phyloP scores from a whole-genome alignment of 1,139 yeast genomes.

The Blastobotrys buckinghamii region DNA sequence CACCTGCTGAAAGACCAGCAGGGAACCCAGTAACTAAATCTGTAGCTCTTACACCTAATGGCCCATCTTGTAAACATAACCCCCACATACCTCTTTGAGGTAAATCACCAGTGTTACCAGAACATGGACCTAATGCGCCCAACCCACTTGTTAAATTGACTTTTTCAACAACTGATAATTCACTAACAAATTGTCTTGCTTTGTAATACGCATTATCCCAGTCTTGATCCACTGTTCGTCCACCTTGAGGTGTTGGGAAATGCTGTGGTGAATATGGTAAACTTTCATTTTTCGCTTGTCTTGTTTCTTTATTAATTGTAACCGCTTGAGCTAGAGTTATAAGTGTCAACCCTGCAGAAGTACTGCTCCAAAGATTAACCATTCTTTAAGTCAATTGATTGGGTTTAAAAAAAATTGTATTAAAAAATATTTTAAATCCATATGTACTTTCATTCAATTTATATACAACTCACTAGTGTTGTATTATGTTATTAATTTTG shows the following conservation, averaged over 20 bases:
- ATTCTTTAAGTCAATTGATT: too few relatives aligned
- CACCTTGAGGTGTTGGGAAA: slow-evolving; percentile 8
- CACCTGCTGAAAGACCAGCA: slow-evolving; percentile 52
- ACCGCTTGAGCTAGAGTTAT: too few relatives aligned
- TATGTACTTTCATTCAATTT: too few relatives aligned
- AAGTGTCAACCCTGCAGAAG: too few relatives aligned
- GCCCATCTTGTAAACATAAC: slow-evolving; percentile 61
- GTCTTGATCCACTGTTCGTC: not conserved
- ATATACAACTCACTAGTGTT: too few relatives aligned
- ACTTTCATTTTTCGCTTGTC: too few relatives aligned
- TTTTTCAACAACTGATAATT: slow-evolving; percentile 53
- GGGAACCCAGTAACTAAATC: slow-evolving; percentile 56
- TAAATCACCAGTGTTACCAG: slow-evolving; percentile 57
- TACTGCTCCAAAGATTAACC: too few relatives aligned
- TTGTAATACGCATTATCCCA: slow-evolving; percentile 55
- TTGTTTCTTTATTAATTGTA: too few relatives aligned
- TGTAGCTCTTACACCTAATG: slow-evolving; percentile 54
- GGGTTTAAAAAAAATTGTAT: too few relatives aligned
- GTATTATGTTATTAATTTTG: too few relatives aligned
- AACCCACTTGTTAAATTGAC: slow-evolving; percentile 60
- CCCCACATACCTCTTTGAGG: slow-evolving; percentile 49
- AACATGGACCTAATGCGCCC: slow-evolving; percentile 54
- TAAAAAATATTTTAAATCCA: too few relatives aligned
- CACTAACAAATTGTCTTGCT: slow-evolving; percentile 48
- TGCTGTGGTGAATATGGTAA: not conserved